Conservation (phyloP, 345 rosid genomes). For the Luvunga scandens region DNA sequence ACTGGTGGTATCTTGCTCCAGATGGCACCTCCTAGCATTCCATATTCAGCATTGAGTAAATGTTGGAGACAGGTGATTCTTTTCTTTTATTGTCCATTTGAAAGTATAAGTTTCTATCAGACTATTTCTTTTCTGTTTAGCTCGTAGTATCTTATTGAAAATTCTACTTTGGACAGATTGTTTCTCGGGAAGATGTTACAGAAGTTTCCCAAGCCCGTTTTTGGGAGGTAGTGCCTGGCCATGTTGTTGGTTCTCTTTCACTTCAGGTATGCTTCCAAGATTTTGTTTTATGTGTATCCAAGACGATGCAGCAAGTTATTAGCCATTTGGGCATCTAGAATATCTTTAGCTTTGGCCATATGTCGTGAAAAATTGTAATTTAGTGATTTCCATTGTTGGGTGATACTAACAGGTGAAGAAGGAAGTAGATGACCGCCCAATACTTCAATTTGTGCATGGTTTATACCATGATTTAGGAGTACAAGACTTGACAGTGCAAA, state of each 20-base stretch:
- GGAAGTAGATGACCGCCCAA: conserved; percentile 54
- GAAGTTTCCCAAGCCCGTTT: conserved; percentile 83
- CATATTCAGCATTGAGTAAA: conserved; percentile 83
- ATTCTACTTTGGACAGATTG: conserved; percentile 41
- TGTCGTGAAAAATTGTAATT: background rate
- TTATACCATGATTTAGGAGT: conserved; percentile 82
- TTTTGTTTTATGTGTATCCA: background rate
- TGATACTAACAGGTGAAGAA: conserved; percentile 52
- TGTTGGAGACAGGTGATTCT: conserved; percentile 81
- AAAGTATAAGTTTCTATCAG: background rate
- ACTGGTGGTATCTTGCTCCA: conserved; percentile 86
- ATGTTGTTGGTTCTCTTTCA: conserved; percentile 75
- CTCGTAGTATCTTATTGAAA: conserved; percentile 2
- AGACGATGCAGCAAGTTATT: background rate
- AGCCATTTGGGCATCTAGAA: background rate
- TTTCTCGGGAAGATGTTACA: conserved; percentile 64
- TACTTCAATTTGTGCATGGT: conserved; percentile 58
- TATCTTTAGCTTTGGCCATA: background rate
- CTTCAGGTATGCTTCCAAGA: conserved; percentile 49
- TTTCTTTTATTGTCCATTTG: background rate
- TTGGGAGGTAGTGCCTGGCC: conserved; percentile 97
- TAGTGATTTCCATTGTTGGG: conserved; percentile 2
- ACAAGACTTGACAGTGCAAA: conserved; percentile 81
- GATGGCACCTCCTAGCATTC: conserved; percentile 85
- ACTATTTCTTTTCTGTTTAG: background rate